Percentiles rank a stretch among this genome's conserved stretches.
Evolutionary conservation across 2,329 filamentous ascomycete genomes (phyloP).

Genomic region (Fusarium domesticum): DNA sequence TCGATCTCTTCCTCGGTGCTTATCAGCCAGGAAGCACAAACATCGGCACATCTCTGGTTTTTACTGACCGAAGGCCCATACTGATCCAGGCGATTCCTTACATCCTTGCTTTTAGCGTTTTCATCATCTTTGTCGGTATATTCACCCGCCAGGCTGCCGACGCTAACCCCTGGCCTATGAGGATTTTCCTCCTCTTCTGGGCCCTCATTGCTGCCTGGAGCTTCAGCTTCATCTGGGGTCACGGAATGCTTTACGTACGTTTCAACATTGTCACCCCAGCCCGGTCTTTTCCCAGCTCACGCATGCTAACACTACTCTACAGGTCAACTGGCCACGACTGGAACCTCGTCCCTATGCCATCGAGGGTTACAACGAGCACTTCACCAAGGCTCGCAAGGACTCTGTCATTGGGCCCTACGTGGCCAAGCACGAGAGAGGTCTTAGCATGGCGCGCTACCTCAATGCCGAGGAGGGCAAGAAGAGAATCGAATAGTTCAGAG

Average conservation of each 20-base stretch:
- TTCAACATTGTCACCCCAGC: too few species aligned
- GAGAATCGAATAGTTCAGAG: constrained; percentile 72
- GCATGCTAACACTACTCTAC: constrained; percentile 7
- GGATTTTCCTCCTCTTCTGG: constrained; percentile 80
- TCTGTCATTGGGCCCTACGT: constrained; percentile 71
- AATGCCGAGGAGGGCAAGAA: constrained; percentile 98
- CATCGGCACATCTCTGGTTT: constrained; percentile 70
- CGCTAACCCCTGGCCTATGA: constrained; percentile 73
- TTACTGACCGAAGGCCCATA: constrained; percentile 79
- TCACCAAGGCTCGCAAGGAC: constrained; percentile 78
- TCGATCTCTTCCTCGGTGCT: constrained; percentile 86
- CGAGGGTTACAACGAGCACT: constrained; percentile 85
- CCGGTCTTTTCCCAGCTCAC: too few species aligned
- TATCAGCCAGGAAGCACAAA: constrained; percentile 74
- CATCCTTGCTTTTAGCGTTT: constrained; percentile 78
- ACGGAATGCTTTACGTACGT: constrained; percentile 94
- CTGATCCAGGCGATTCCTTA: constrained; percentile 94
- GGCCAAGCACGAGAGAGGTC: constrained; percentile 71
- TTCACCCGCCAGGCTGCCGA: constrained; percentile 71
- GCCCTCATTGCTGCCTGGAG: constrained; percentile 67
- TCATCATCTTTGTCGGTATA: constrained; percentile 73
- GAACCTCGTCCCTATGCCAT: constrained; percentile 82
- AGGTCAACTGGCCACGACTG: constrained; percentile 98
- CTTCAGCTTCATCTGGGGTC: constrained; percentile 71
- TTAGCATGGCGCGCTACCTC: constrained; percentile 76